Evolutionary conservation across 73 alveolate species (phyloP).

Genomic region (Paramecium biaurelia): DNA sequence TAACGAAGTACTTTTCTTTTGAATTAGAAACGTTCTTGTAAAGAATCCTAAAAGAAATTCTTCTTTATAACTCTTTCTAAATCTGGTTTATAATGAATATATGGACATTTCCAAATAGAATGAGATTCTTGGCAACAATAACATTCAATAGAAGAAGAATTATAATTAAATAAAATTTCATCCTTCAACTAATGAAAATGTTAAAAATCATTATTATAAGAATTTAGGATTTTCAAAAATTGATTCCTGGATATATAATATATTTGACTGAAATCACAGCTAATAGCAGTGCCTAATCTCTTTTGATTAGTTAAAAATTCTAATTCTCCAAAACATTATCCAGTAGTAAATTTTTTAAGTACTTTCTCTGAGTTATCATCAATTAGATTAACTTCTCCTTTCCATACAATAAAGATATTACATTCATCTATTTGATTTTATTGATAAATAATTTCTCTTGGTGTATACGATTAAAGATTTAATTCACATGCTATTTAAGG

Average conservation of each 20-base stretch:
- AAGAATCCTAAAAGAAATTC: background rate
- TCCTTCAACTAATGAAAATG: background rate
- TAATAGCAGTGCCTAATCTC: background rate
- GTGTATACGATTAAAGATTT: background rate
- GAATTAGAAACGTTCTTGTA: background rate
- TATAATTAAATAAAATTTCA: background rate
- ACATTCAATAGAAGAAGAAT: background rate
- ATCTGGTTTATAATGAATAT: background rate
- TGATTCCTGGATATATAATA: background rate
- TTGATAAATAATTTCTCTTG: background rate
- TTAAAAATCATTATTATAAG: background rate
- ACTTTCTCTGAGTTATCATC: background rate
- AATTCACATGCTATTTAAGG: background rate
- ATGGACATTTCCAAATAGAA: background rate
- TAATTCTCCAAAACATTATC: constrained; percentile 26
- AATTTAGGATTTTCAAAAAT: background rate
- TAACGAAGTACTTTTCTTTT: background rate
- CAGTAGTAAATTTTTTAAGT: background rate
- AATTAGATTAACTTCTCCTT: background rate
- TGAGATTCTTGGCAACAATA: background rate
- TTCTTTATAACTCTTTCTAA: background rate
- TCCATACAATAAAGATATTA: background rate
- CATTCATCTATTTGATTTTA: background rate
- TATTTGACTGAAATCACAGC: background rate
- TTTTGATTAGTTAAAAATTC: background rate